Conservation (phyloP, 2,329 filamentous ascomycete genomes). For the Fusarium chaquense region DNA sequence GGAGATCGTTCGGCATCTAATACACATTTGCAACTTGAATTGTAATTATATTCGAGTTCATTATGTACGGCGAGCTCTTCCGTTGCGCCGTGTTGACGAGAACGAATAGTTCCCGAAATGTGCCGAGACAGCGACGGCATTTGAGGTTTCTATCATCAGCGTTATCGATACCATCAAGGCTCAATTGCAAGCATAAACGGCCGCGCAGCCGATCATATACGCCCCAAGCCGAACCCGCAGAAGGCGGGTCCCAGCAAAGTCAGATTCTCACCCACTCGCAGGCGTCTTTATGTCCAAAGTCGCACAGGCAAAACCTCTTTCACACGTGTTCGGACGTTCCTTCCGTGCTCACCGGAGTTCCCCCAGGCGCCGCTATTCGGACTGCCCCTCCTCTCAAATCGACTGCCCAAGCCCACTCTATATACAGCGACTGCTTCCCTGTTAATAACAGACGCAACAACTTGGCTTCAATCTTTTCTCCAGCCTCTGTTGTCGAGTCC, state of each 20-base stretch:
- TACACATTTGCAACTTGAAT: constrained; percentile 22
- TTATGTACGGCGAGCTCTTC: constrained; percentile 37
- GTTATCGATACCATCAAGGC: constrained; percentile 30
- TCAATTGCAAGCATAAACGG: constrained; percentile 24
- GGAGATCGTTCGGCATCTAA: constrained; percentile 42
- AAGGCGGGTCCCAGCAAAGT: constrained; percentile 42
- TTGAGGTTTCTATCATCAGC: constrained; percentile 16
- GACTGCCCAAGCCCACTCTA: constrained; percentile 39
- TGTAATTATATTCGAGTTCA: constrained; percentile 27
- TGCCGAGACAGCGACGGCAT: constrained; percentile 32
- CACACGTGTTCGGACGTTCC: constrained; percentile 45
- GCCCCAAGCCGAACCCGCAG: constrained; percentile 40
- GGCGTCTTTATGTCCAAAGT: constrained; percentile 28
- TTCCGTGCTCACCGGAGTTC: constrained; percentile 38
- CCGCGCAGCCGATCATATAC: constrained; percentile 30
- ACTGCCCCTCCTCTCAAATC: constrained; percentile 44
- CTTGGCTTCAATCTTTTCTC: constrained; percentile 35
- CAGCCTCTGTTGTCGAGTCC: constrained; percentile 31
- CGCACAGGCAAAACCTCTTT: constrained; percentile 24
- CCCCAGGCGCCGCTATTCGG: constrained; percentile 36
- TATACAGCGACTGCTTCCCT: constrained; percentile 36
- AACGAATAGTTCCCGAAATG: constrained; percentile 24
- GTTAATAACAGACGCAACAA: constrained; percentile 25
- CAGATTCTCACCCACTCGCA: constrained; percentile 34
- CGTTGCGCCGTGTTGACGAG: constrained; percentile 35